phyloP scores from a whole-genome alignment of 495 filamentous ascomycete genomes.

The Penicillium ucsense region DNA sequence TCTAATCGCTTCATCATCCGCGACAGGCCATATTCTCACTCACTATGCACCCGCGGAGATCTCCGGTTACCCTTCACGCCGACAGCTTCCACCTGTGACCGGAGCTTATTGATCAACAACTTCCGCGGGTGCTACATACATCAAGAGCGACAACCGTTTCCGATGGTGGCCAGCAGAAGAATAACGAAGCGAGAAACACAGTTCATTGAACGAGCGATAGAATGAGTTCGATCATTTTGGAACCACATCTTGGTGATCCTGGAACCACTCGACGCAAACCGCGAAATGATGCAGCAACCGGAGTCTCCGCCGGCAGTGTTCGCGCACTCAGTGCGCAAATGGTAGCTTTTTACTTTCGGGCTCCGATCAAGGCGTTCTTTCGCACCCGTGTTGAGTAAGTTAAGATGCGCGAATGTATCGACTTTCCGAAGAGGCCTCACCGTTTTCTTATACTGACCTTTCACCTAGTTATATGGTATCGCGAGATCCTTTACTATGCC shows the following conservation, averaged over 20 bases:
- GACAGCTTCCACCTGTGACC: not conserved
- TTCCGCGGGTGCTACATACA: not conserved
- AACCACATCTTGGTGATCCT: conserved; percentile 12
- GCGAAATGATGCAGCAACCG: conserved; percentile 64
- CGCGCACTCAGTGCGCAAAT: conserved; percentile 70
- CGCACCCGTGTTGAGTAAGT: conserved; percentile 77
- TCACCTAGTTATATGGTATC: conserved; percentile 48
- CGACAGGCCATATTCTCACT: not conserved
- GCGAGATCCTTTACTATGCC: not conserved
- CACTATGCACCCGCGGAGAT: not conserved
- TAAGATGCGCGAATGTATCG: not conserved
- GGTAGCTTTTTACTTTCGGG: conserved; percentile 81
- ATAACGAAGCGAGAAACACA: not conserved
- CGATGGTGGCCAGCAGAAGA: not conserved
- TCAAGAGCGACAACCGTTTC: not conserved
- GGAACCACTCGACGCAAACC: conserved; percentile 24
- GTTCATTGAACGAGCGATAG: conserved; percentile 1
- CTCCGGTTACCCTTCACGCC: not conserved
- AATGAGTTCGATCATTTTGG: conserved; percentile 13
- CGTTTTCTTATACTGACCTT: no score
- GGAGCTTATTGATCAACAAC: not conserved
- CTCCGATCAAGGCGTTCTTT: conserved; percentile 85
- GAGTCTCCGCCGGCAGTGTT: conserved; percentile 64
- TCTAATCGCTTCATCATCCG: no score
- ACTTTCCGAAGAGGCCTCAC: no score